Evolutionary conservation across 768 basidiomycete species (phyloP).

Genomic region (Tricholoma saponaceum): DNA sequence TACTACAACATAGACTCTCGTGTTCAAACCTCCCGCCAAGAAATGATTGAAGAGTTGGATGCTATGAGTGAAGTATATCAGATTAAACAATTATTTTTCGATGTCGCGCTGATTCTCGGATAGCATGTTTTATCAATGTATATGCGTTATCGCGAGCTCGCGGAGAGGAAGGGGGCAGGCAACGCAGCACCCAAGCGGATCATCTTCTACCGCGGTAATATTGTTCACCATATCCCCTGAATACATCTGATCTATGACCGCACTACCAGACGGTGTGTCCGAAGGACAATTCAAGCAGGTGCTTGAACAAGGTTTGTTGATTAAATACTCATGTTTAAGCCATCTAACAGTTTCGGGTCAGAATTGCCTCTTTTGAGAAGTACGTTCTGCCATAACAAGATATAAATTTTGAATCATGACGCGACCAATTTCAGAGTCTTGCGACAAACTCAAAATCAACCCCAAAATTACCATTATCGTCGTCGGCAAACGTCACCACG

Average conservation of each 20-base stretch:
- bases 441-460: constrained; percentile 42
- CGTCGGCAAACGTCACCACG: constrained; percentile 65
- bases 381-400: constrained; percentile 15
- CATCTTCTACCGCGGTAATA: constrained; percentile 69
- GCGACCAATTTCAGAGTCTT: constrained; percentile 42
- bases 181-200: constrained; percentile 57
- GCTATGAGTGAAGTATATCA: constrained; percentile 57
- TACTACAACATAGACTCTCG: constrained; percentile 40
- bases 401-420: not conserved
- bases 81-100: not conserved
- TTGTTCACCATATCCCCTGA: not conserved
- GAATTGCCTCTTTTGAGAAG: constrained; percentile 51
- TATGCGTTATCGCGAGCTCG: constrained; percentile 48
- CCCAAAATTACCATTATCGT: constrained; percentile 64
- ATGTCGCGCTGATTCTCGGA: not conserved
- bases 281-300: constrained; percentile 52
- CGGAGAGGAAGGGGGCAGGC: constrained; percentile 45
- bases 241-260: constrained; percentile 8
- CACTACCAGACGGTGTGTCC: constrained; percentile 45
- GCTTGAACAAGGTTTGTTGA: constrained; percentile 43
- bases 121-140: constrained; percentile 57
- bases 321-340: not conserved
- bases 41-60: constrained; percentile 72
- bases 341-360: constrained; percentile 10
- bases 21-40: constrained; percentile 66